Evolutionary conservation across 345 rosid genomes (phyloP), one percentile per base, ranked within the genome.

Genomic region (Alliaria petiolata): DNA sequence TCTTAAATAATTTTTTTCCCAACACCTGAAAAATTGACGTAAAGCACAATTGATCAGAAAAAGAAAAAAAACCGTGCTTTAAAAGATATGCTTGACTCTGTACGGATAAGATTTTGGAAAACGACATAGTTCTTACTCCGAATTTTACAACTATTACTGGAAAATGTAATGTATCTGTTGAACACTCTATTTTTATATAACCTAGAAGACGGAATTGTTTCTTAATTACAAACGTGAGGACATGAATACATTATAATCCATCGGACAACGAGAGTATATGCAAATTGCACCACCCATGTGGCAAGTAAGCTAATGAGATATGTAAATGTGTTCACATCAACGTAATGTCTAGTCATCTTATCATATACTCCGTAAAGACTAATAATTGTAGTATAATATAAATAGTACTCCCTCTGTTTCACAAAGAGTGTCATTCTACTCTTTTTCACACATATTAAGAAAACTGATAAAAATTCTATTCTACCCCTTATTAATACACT

Each of bases 261-360:
- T 2, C 51, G 51, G 20, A 30, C 40, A 30, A 40, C 46, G 20
- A 25, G 39, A 26, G 28, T 26, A 26, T 34, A 33, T 33, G 35
- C 46, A 69, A 57, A 33, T 19, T 33, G 38, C 46, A 58, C 40
- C 11, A 50, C 33, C 60, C 56, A 71, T 52, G 76, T 46, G 26
- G 26, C 26, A 1, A 42, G n/a, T 33, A 40, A 39, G 38, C 20
- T 67, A 40, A 39, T 26, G 16, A 31, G 10, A 33, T 34, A 45
- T 45, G 16, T 7, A 19, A 4, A 69, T n/a, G 36, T 57, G 55
- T 56, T n/a, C 1, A 57, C 22, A 25, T 4, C 67, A 57, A 66
- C 78, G 62, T 44, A 58, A 34, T n/a, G 54, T 42, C 62, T 58
- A 74, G 78, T 58, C 77, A 73, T 57, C 77, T 45, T 17, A 38